phyloP scores from a whole-genome alignment of 805 yeast species.

The Scheffersomyces spartinae region DNA sequence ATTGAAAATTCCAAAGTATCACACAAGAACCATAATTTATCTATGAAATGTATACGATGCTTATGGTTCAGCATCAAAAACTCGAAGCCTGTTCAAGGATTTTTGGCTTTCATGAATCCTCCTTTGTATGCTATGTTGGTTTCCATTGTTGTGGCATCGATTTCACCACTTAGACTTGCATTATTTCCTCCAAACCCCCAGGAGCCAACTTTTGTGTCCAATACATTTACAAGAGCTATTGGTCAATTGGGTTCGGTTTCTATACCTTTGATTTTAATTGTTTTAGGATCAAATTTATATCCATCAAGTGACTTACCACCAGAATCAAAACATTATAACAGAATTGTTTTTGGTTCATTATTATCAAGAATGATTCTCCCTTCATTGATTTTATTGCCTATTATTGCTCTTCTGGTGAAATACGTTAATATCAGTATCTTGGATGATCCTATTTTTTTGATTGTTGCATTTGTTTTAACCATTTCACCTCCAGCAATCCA shows the following conservation, averaged over 20 bases:
- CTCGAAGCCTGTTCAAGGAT: slow-evolving; percentile 5
- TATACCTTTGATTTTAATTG: slow-evolving; percentile 65
- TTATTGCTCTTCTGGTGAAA: slow-evolving; percentile 54
- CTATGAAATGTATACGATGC: too few species aligned
- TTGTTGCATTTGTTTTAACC: slow-evolving; percentile 65
- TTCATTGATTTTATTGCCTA: slow-evolving; percentile 53
- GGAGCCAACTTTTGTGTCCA: slow-evolving; percentile 58
- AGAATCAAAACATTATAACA: slow-evolving; percentile 48
- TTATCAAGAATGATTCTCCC: slow-evolving; percentile 73
- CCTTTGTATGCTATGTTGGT: slow-evolving; percentile 70
- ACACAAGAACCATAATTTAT: too few species aligned
- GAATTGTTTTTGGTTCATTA: slow-evolving; percentile 56
- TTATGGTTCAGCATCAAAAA: not conserved
- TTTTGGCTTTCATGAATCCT: slow-evolving; percentile 57
- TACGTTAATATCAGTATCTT: slow-evolving; percentile 53
- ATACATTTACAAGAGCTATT: slow-evolving; percentile 54
- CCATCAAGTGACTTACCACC: slow-evolving; percentile 63
- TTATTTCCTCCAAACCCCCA: slow-evolving; percentile 45
- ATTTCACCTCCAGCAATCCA: slow-evolving; percentile 81
- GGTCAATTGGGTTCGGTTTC: slow-evolving; percentile 63
- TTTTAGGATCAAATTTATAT: slow-evolving; percentile 66
- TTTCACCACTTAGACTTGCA: slow-evolving; percentile 42
- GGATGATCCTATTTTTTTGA: slow-evolving; percentile 72
- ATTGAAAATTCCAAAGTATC: too few species aligned
- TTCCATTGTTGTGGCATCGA: slow-evolving; percentile 58